Conservation (phyloP, 345 rosid genomes). For the Melaleuca quinquenervia region DNA sequence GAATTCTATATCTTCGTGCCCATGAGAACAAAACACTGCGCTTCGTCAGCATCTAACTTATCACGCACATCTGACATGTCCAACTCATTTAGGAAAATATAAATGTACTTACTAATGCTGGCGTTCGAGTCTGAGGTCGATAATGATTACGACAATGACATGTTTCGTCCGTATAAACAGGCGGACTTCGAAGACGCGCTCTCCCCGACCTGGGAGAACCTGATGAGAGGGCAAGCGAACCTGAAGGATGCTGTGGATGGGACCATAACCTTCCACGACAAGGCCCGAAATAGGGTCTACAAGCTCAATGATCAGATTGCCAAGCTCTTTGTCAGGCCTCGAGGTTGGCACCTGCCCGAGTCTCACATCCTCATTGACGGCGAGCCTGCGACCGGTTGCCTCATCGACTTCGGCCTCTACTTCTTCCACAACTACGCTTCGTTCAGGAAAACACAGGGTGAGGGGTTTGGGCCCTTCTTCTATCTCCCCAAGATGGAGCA, state of each 20-base stretch:
- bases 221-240: slow-evolving; percentile 83
- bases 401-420: slow-evolving; percentile 83
- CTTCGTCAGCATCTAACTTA: background rate
- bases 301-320: slow-evolving; percentile 78
- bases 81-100: background rate
- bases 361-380: slow-evolving; percentile 79
- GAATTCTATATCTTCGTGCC: background rate
- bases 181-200: slow-evolving; percentile 92
- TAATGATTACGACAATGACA: background rate
- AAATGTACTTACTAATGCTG: background rate
- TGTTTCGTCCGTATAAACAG: slow-evolving; percentile 11
- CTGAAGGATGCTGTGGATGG: slow-evolving; percentile 87
- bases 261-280: slow-evolving; percentile 63
- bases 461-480: slow-evolving; percentile 86
- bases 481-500: slow-evolving; percentile 97
- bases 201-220: slow-evolving; percentile 94
- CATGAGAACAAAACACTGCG: background rate
- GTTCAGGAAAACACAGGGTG: slow-evolving; percentile 62
- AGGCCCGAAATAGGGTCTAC: slow-evolving; percentile 68
- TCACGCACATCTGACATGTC: background rate
- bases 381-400: slow-evolving; percentile 82
- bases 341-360: slow-evolving; percentile 95
- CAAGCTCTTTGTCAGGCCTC: slow-evolving; percentile 74
- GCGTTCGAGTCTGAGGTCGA: background rate
- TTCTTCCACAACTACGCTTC: slow-evolving; percentile 67